These are phyloP conservation scores for Gossypium anomalum DNA, from an alignment of 345 rosid genomes.

Conservation along the genomic window DNA sequence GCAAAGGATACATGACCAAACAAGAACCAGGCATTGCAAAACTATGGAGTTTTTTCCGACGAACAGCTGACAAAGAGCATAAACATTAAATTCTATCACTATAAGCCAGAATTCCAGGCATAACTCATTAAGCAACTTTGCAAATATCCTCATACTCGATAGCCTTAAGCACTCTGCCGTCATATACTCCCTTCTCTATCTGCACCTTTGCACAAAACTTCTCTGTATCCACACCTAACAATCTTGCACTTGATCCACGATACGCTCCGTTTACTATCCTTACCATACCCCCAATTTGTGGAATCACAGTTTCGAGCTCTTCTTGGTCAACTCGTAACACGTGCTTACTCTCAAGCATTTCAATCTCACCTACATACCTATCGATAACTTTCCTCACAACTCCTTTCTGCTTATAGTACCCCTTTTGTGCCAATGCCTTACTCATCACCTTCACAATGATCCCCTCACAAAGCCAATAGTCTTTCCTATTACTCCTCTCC, in stretches of 20 bases:
- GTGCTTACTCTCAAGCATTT: constrained; percentile 79
- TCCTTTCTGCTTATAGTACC: constrained; percentile 89
- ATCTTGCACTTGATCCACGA: constrained; percentile 69
- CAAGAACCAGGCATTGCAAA: neutral
- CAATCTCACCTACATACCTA: constrained; percentile 77
- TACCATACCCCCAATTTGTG: constrained; percentile 72
- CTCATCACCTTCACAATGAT: constrained; percentile 89
- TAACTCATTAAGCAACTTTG: constrained; percentile 52
- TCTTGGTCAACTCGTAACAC: constrained; percentile 82
- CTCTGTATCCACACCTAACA: constrained; percentile 75
- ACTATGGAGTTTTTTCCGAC: neutral
- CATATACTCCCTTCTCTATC: constrained; percentile 90
- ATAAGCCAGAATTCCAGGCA: neutral
- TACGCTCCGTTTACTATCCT: constrained; percentile 90
- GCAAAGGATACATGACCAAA: neutral
- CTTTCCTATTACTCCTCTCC: constrained; percentile 77
- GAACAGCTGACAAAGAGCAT: neutral
- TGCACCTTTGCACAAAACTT: constrained; percentile 81
- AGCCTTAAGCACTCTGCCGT: constrained; percentile 76
- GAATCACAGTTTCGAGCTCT: constrained; percentile 95
- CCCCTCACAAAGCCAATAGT: constrained; percentile 84
- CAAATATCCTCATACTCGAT: constrained; percentile 89
- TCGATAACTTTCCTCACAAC: constrained; percentile 80
- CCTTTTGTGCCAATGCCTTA: constrained; percentile 67
- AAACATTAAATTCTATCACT: neutral